A percentile compares a stretch with the other conserved stretches of the same genome.
Conservation (phyloP, 768 basidiomycete genomes). For the Tricholoma furcatifolium region DNA sequence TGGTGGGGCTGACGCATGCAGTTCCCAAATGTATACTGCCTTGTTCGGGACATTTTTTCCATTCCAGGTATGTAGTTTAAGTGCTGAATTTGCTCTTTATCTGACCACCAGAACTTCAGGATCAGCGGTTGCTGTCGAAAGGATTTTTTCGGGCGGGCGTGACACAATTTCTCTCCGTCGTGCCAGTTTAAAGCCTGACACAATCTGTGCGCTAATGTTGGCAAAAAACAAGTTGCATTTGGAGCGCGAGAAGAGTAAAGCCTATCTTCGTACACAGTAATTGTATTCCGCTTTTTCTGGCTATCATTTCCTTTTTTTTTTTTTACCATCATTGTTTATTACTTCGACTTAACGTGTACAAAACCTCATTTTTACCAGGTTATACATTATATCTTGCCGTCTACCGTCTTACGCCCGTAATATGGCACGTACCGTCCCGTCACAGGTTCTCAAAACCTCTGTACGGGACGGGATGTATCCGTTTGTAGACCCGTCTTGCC, state of each 20-base stretch:
- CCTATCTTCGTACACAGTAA: neutral
- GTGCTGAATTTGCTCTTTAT: no score
- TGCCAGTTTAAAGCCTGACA: neutral
- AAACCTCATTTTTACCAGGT: no score
- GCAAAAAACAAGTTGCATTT: constrained; percentile 1
- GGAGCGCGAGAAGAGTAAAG: neutral
- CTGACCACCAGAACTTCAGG: neutral
- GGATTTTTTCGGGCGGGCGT: neutral
- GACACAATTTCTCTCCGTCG: neutral
- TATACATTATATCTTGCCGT: no score
- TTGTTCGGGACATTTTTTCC: neutral
- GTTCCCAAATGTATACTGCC: neutral
- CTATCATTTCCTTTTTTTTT: no score
- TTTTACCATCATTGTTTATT: no score
- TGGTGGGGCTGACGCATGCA: neutral
- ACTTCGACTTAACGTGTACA: no score
- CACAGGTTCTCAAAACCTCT: neutral
- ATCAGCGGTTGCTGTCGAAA: neutral
- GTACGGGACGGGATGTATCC: no score
- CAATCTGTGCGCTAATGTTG: neutral
- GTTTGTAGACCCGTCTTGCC: neutral
- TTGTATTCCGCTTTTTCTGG: no score
- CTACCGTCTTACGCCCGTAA: no score
- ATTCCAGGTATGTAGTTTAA: neutral
- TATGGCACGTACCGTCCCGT: neutral